Conservation (phyloP, 2,329 filamentous ascomycete species). For the Sporothrix humicola region DNA sequence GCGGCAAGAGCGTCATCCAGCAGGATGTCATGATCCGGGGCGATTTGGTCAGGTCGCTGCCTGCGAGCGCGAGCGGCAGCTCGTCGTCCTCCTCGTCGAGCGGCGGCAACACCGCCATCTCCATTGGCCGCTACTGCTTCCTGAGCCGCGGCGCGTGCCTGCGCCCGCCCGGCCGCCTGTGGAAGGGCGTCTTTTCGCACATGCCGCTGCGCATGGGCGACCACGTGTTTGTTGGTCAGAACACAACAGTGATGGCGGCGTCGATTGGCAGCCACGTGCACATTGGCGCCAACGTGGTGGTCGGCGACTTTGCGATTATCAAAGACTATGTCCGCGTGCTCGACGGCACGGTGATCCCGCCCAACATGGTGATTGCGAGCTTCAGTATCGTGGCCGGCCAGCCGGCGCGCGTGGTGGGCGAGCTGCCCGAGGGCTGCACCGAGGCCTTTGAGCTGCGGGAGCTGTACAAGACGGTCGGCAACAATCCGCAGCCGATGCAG, state of each 20-base stretch:
- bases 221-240: slow-evolving; percentile 85
- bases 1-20: slow-evolving; percentile 94
- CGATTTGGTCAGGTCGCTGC: slow-evolving; percentile 72
- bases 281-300: slow-evolving; percentile 75
- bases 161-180: slow-evolving; percentile 80
- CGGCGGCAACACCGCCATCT: slow-evolving; percentile 68
- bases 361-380: slow-evolving; percentile 89
- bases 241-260: slow-evolving; percentile 79
- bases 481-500: slow-evolving; percentile 54
- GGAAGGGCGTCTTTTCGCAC: slow-evolving; percentile 78
- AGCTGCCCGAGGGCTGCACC: slow-evolving; percentile 74
- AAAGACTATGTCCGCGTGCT: slow-evolving; percentile 92
- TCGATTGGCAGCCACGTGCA: slow-evolving; percentile 84
- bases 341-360: slow-evolving; percentile 81
- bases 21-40: slow-evolving; percentile 93
- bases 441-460: slow-evolving; percentile 69
- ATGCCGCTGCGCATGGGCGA: slow-evolving; percentile 93
- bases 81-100: slow-evolving; percentile 41
- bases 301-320: slow-evolving; percentile 87
- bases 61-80: slow-evolving; percentile 46
- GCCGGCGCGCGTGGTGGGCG: slow-evolving; percentile 79
- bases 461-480: slow-evolving; percentile 68
- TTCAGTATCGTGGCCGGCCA: slow-evolving; percentile 88
- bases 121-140: slow-evolving; percentile 90
- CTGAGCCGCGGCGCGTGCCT: slow-evolving; percentile 79